phyloP scores from a whole-genome alignment of 495 filamentous ascomycete genomes.

The Aspergillus sclerotiicarbonarius region DNA sequence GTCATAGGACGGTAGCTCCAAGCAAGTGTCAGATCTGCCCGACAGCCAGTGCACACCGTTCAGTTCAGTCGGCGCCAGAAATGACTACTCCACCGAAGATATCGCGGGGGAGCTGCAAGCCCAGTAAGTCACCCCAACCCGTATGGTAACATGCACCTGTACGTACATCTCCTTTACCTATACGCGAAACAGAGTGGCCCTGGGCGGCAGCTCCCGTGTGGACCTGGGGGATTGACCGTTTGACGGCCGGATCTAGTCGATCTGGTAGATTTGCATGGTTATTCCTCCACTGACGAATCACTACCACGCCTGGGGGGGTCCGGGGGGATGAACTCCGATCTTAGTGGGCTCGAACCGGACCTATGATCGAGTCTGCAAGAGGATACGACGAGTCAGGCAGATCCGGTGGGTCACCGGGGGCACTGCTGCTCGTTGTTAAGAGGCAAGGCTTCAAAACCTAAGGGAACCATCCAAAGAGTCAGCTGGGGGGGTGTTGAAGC shows the following conservation, averaged over 20 bases:
- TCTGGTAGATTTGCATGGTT: neutral
- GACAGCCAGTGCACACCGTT: neutral
- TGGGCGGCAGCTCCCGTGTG: slow-evolving; percentile 4
- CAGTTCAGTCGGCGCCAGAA: neutral
- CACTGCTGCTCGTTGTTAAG: neutral
- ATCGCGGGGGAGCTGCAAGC: neutral
- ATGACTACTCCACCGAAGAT: neutral
- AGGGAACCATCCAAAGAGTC: neutral
- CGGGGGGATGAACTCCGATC: neutral
- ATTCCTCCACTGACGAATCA: slow-evolving; percentile 1
- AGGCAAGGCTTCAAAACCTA: neutral
- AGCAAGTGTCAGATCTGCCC: neutral
- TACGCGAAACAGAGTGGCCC: neutral
- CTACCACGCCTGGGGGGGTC: neutral
- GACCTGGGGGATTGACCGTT: neutral
- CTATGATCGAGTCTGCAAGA: neutral
- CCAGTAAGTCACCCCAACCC: neutral
- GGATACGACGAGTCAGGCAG: neutral
- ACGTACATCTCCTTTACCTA: neutral
- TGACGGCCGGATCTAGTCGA: neutral
- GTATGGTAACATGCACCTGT: neutral
- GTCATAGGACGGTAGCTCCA: neutral
- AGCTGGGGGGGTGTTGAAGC: neutral
- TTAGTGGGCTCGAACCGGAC: neutral
- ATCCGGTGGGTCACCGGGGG: neutral